These are phyloP conservation scores for Ricinus communis DNA, from an alignment of 345 rosid species.

Conservation along the genomic window DNA sequence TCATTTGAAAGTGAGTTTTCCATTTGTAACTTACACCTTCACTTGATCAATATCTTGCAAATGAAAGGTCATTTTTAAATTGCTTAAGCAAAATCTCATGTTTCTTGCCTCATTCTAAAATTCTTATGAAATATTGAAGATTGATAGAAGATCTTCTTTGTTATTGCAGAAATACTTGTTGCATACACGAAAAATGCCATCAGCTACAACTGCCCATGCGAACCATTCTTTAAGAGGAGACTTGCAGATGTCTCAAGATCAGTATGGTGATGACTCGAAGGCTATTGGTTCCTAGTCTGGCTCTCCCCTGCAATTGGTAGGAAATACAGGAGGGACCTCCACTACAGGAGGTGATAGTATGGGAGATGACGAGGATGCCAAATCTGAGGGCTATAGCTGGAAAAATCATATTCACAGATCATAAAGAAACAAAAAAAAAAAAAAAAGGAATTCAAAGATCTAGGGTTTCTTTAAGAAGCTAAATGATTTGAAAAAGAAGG, in stretches of 20 bases:
- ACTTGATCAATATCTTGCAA: constrained; percentile 19
- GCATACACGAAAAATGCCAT: constrained; percentile 51
- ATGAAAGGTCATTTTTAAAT: constrained; percentile 6
- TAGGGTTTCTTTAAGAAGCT: too few species aligned
- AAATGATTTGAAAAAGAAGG: too few species aligned
- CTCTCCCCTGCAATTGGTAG: constrained; percentile 72
- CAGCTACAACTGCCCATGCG: constrained; percentile 36
- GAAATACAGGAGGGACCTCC: constrained; percentile 52
- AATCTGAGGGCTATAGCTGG: constrained; percentile 70
- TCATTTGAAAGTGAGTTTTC: constrained; percentile 75
- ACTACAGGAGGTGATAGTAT: constrained; percentile 57
- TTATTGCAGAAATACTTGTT: constrained; percentile 76
- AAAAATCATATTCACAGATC: constrained; percentile 45
- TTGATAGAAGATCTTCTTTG: constrained; percentile 17
- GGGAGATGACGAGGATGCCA: constrained; percentile 79
- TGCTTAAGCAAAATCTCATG: constrained; percentile 1
- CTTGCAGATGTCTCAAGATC: constrained; percentile 59
- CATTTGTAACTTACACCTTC: background rate
- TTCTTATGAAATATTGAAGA: background rate
- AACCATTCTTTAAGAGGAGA: constrained; percentile 56
- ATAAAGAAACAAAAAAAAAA: too few species aligned
- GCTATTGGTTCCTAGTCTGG: constrained; percentile 54
- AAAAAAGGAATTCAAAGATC: too few species aligned
- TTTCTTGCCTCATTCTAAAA: background rate
- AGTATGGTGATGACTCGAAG: constrained; percentile 51